Percentiles rank a stretch among this genome's conserved stretches.
These are phyloP conservation scores for Rubroshorea leprosula DNA, from an alignment of 345 rosid genomes.

Conservation along the genomic window DNA sequence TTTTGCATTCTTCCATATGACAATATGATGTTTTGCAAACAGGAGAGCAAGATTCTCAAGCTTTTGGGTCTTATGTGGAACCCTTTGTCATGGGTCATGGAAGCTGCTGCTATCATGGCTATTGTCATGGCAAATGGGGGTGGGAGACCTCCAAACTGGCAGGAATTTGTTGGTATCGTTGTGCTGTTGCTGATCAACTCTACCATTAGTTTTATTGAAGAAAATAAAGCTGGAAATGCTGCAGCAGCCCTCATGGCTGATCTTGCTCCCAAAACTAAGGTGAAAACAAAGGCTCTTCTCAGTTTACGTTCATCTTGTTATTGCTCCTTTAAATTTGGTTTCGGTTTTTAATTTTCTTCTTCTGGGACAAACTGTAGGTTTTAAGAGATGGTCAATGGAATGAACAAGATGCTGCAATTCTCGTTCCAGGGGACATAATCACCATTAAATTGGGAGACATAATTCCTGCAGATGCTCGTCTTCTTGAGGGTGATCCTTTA, in stretches of 20 bases:
- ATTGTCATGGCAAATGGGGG: conserved; percentile 72
- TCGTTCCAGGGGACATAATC: conserved; percentile 91
- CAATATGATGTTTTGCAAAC: conserved; percentile 14
- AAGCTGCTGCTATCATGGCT: conserved; percentile 87
- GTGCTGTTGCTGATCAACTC: conserved; percentile 74
- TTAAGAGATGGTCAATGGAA: conserved; percentile 82
- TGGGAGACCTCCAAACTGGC: conserved; percentile 90
- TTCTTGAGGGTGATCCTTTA: conserved; percentile 89
- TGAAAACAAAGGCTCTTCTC: conserved; percentile 14
- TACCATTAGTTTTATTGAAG: conserved; percentile 88
- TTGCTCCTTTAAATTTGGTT: background rate
- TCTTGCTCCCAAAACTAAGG: conserved; percentile 92
- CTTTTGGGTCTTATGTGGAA: conserved; percentile 98
- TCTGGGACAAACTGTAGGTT: conserved; percentile 32
- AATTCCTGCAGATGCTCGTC: conserved; percentile 92
- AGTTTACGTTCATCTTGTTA: background rate
- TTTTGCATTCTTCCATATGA: conserved; percentile 1
- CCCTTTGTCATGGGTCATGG: conserved; percentile 98
- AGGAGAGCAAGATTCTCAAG: conserved; percentile 82
- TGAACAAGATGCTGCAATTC: conserved; percentile 82
- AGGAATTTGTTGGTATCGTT: conserved; percentile 81
- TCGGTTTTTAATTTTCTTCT: background rate
- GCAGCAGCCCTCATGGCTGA: conserved; percentile 97
- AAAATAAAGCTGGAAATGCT: conserved; percentile 89
- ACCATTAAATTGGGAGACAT: conserved; percentile 85